Evolutionary conservation across 371 early-diverging fungal species (phyloP).

Genomic region (Ecytonucleospora hepatopenaei): DNA sequence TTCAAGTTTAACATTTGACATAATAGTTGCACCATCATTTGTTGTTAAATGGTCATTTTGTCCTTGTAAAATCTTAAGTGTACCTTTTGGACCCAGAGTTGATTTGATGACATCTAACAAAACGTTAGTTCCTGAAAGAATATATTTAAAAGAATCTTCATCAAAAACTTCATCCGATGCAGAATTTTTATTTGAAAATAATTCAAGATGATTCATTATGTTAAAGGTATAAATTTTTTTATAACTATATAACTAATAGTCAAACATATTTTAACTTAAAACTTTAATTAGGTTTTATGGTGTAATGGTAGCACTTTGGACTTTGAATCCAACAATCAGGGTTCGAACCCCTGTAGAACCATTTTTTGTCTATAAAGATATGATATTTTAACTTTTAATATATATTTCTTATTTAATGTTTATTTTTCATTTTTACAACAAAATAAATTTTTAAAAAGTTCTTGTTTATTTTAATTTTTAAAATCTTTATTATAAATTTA

Average conservation of each 20-base stretch:
- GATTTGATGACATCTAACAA: constrained; percentile 86
- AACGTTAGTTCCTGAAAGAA: constrained; percentile 81
- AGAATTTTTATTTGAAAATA: constrained; percentile 8
- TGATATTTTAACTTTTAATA: not conserved
- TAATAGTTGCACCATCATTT: constrained; percentile 98
- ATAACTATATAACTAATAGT: not conserved
- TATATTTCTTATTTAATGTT: not conserved
- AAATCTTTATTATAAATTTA: not conserved
- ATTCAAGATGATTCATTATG: not conserved
- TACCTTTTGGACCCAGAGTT: constrained; percentile 65
- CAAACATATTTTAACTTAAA: not conserved
- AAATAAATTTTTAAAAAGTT: not conserved
- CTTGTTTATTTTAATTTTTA: not conserved
- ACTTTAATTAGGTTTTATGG: constrained; percentile 54
- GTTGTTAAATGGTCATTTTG: constrained; percentile 78
- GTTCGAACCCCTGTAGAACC: constrained; percentile 64
- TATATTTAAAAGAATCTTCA: constrained; percentile 58
- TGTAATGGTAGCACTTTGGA: constrained; percentile 62
- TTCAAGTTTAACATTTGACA: constrained; percentile 88
- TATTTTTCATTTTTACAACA: not conserved
- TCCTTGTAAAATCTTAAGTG: constrained; percentile 76
- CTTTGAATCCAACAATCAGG: constrained; percentile 63
- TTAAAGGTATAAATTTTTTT: not conserved
- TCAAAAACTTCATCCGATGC: constrained; percentile 43
- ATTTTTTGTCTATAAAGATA: constrained; percentile 25